Percentiles rank a stretch among this genome's conserved stretches.
Conservation (phyloP, 257 asterid genomes). For the Capsicum baccatum region DNA sequence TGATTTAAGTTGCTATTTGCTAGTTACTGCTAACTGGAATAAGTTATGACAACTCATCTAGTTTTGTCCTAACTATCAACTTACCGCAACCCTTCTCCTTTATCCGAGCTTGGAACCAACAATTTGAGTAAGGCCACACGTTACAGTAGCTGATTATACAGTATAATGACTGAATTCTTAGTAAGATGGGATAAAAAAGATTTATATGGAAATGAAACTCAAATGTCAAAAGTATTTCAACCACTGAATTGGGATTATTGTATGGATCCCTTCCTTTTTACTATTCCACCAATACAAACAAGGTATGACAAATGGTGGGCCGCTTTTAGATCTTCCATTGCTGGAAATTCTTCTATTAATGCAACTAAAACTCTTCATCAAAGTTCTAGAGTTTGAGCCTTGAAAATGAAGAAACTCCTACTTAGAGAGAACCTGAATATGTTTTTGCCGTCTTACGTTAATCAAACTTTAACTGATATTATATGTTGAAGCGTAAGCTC, state of each 20-base stretch:
- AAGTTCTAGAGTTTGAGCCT: background rate
- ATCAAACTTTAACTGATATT: background rate
- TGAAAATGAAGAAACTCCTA: background rate
- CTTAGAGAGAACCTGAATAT: background rate
- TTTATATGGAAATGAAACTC: background rate
- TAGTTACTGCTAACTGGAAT: background rate
- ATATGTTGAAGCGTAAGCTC: constrained; percentile 6
- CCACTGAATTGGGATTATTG: too few species aligned
- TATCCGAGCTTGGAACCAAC: background rate
- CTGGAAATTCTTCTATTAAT: background rate
- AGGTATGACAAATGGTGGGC: background rate
- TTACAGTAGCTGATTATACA: background rate
- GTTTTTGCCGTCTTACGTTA: background rate
- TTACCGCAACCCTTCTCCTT: background rate
- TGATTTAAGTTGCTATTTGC: background rate
- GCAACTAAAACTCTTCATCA: background rate
- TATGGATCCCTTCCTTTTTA: too few species aligned
- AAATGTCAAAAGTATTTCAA: background rate
- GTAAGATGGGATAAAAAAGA: background rate
- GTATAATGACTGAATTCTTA: background rate
- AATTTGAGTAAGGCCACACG: background rate
- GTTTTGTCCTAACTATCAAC: background rate
- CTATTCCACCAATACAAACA: too few species aligned
- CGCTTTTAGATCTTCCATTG: background rate
- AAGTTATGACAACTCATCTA: background rate